Conservation (phyloP, 257 asterid genomes). For the Ballota nigra region DNA sequence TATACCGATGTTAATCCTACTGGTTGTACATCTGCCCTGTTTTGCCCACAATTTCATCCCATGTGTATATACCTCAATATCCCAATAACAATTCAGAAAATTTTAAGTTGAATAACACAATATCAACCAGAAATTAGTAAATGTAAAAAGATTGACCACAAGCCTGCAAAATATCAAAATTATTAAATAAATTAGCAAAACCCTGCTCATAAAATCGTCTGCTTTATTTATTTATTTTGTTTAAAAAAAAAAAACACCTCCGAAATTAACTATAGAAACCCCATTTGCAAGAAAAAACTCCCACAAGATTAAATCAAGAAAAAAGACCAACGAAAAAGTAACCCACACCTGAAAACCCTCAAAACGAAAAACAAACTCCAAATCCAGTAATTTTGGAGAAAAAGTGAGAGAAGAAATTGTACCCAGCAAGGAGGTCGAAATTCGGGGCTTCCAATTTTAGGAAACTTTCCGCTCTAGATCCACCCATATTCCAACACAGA, state of each 20-base stretch:
- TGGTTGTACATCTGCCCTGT: background rate
- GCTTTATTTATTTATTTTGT: too few species aligned
- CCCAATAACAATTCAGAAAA: conserved; percentile 15
- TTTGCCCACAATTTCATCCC: background rate
- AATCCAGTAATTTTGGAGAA: background rate
- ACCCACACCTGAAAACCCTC: background rate
- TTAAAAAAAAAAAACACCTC: too few species aligned
- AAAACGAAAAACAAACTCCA: background rate
- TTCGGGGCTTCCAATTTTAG: conserved; percentile 55
- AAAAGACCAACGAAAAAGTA: background rate
- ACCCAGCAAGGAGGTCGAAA: conserved; percentile 86
- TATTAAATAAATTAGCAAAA: too few species aligned
- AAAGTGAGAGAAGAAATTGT: conserved; percentile 2
- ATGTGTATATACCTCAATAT: background rate
- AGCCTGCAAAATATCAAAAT: too few species aligned
- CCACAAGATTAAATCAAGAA: conserved; percentile 4
- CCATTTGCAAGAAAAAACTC: too few species aligned
- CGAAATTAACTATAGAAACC: too few species aligned
- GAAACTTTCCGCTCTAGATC: conserved; percentile 71
- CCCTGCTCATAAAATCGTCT: too few species aligned
- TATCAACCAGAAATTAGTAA: too few species aligned
- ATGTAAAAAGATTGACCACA: too few species aligned
- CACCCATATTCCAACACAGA: too few species aligned
- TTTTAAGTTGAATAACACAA: too few species aligned
- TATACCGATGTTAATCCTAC: background rate